Base-by-base conservation (phyloP, 2,329 filamentous ascomycete genomes). In the Colletotrichum filicis region DNA sequence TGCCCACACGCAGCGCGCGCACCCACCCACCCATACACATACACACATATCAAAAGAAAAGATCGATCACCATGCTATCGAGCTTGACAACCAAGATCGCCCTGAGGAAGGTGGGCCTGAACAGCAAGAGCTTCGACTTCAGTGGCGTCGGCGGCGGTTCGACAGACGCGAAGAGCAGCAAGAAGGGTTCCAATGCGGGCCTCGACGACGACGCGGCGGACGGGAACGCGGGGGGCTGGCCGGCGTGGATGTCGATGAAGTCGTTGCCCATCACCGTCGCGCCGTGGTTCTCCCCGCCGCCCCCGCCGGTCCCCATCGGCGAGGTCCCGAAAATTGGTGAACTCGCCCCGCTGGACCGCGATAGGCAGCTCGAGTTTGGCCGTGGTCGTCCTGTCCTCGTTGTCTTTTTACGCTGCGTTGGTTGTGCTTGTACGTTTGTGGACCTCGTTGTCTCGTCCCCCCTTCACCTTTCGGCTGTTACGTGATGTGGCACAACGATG, bases 61-160 rank as follows among this genome's bases (percentile, higher is more conserved):
- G 63, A 71, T 73, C 52, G 26, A 19, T 66, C 78, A 81, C 77
- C 67, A 91, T 91, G 89, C 85, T 91, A 78, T 86, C 86, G 76
- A 87, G 83, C 75, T 81, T 91, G 69, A 85, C 86, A 19, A 88
- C 89, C 58, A 91, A 91, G 80, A 81, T 91, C 75, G 89, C 89
- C 74, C 83, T 91, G 76, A 88, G 85, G 75, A 90, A 89, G 78
- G 85, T 85, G 63, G 89, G 89, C 78, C 79, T 91, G 67, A 84
- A 87, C 52, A 86, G 83, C 79, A 82, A 90, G 75, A 80, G 85
- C 59, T 81, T 91, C 68, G 82, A 87, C 79, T 82, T 86, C 73
- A 77, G 79, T 65, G 76, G 71, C 37, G 32, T 35, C 32, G 37
- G 37, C 24, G 71, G 73, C 57, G 78, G 77, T 58, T 79, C 80